phyloP scores from a whole-genome alignment of 106 monocot genomes.

The Phalaenopsis aphrodite region DNA sequence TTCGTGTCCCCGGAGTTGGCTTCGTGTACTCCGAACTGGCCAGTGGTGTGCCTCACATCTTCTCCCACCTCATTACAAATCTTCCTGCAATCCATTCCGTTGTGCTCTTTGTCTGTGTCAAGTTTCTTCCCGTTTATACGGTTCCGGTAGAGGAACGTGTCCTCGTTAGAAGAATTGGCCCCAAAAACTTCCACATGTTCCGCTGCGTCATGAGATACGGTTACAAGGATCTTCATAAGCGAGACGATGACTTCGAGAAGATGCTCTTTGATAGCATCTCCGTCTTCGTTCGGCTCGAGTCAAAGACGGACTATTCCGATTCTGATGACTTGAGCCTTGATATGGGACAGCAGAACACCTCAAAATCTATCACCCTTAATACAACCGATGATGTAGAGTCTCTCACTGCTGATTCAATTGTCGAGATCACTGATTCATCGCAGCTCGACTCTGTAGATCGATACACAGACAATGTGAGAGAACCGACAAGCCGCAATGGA shows the following conservation, averaged over 20 bases:
- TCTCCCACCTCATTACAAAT: slow-evolving; percentile 88
- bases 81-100: slow-evolving; percentile 83
- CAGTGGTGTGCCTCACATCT: slow-evolving; percentile 79
- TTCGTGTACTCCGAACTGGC: slow-evolving; percentile 82
- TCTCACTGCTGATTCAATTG: slow-evolving; percentile 7
- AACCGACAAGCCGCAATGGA: slow-evolving; percentile 15
- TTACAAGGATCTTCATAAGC: slow-evolving; percentile 71
- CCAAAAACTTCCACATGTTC: slow-evolving; percentile 79
- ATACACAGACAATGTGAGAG: not conserved
- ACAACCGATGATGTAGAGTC: slow-evolving; percentile 13
- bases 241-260: slow-evolving; percentile 79
- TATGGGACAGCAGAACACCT: not conserved
- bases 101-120: slow-evolving; percentile 71
- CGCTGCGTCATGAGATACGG: slow-evolving; percentile 73
- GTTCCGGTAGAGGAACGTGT: slow-evolving; percentile 65
- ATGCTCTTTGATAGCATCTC: slow-evolving; percentile 64
- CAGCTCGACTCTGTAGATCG: slow-evolving; percentile 39
- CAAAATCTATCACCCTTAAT: slow-evolving; percentile 6
- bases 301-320: slow-evolving; percentile 76
- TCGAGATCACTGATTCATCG: slow-evolving; percentile 1
- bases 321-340: slow-evolving; percentile 32
- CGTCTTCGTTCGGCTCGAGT: slow-evolving; percentile 52
- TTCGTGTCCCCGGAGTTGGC: slow-evolving; percentile 77
- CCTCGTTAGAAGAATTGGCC: slow-evolving; percentile 73
- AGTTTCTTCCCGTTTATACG: slow-evolving; percentile 75